Evolutionary conservation across 2,329 filamentous ascomycete species (phyloP), one percentile per base, ranked within the genome.

Genomic region (Botrytis medusae): DNA sequence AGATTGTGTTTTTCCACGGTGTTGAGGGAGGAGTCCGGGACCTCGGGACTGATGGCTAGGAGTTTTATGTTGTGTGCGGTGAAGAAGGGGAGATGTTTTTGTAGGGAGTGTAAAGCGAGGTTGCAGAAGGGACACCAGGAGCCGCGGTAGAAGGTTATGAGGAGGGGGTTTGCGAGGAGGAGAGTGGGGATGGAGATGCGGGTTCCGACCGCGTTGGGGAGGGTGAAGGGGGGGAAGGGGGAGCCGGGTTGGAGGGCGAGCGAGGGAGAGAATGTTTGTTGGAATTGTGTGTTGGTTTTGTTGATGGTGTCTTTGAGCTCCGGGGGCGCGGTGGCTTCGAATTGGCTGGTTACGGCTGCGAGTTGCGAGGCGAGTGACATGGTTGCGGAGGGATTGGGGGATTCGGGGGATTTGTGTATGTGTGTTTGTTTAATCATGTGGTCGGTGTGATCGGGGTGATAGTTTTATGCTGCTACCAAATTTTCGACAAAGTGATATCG

Each of bases 31-130:
- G 22, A 4, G 4, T 51, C 1, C 4, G 48, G 48, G 10, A 25
- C 4, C 12, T 5, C 10, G 22, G 48, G 48, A 4, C 22, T n/a
- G 25, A 51, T 48, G 22, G 22, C 9, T 10, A 51, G 22, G 10
- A n/a, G 48, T 1, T 10, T 12, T 1, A 48, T 48, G 9, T 22
- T 25, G 22, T 48, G 46, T 0, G 22, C 1, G 4, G 22, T 25
- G 48, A 14, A 51, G 22, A 51, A 6, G 10, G 48, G 10, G 48
- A n/a, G 9, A 22, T n/a, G 48, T 2, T 25, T 12, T 25, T 14
- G 48, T 0, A n/a, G 48, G 0, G 10, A 1, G 48, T 51, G 48
- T 0, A 51, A 4, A 0, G 25, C 10, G 48, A n/a, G 48, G 25
- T 51, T 51, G 25, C 4, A 51, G 48, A 51, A 51, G 25, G 22